These are phyloP conservation scores for Lachancea kluyveri DNA, from an alignment of 805 yeast genomes.

Conservation along the genomic window DNA sequence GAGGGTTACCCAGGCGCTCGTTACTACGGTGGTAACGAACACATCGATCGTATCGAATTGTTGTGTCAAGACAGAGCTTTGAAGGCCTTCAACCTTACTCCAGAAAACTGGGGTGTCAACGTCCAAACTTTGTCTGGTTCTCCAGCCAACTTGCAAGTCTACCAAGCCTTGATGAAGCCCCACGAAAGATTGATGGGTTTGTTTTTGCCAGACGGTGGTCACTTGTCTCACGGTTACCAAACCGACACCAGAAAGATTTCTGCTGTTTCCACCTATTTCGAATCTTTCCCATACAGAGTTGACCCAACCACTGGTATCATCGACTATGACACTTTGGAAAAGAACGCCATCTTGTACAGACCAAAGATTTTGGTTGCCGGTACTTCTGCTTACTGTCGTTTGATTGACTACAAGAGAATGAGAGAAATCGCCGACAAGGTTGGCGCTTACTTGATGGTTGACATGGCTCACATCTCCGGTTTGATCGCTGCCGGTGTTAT, in stretches of 20 bases:
- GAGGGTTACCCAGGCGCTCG: slow-evolving; percentile 99
- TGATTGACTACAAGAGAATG: slow-evolving; percentile 95
- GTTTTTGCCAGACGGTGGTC: slow-evolving; percentile 98
- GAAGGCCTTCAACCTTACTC: slow-evolving; percentile 73
- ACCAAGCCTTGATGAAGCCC: slow-evolving; percentile 90
- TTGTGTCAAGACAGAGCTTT: slow-evolving; percentile 94
- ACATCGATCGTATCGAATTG: slow-evolving; percentile 87
- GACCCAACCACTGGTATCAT: slow-evolving; percentile 87
- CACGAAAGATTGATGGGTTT: slow-evolving; percentile 98
- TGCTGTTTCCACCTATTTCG: slow-evolving; percentile 92
- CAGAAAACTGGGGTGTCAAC: slow-evolving; percentile 94
- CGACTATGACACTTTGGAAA: slow-evolving; percentile 92
- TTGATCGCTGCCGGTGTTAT: slow-evolving; percentile 92
- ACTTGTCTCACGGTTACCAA: slow-evolving; percentile 96
- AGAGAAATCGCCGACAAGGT: slow-evolving; percentile 94
- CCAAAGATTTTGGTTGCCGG: slow-evolving; percentile 97
- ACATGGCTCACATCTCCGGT: slow-evolving; percentile 99
- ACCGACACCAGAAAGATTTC: slow-evolving; percentile 90
- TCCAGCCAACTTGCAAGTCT: slow-evolving; percentile 95
- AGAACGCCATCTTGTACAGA: slow-evolving; percentile 85
- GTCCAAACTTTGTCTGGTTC: slow-evolving; percentile 96
- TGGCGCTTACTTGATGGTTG: slow-evolving; percentile 92
- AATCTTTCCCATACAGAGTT: slow-evolving; percentile 97
- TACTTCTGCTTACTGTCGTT: slow-evolving; percentile 95
- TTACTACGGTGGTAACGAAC: slow-evolving; percentile 98